These are phyloP conservation scores for Thelephora aurantiotincta DNA, from an alignment of 768 basidiomycete genomes.

Conservation along the genomic window DNA sequence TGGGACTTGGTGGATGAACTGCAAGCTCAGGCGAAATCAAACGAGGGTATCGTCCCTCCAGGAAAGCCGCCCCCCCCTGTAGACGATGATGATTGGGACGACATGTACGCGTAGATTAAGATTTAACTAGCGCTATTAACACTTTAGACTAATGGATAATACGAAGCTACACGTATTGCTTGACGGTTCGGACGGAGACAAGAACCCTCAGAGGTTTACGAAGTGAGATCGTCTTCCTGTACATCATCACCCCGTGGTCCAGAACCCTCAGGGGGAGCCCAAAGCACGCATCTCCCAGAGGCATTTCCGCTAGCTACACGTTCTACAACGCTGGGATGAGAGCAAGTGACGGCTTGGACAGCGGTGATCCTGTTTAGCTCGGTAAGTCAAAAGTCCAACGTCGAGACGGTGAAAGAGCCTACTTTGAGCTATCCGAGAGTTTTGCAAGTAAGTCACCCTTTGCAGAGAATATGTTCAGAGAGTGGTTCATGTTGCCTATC, in stretches of 20 bases:
- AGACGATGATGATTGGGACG: constrained; percentile 46
- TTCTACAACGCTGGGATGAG: constrained; percentile 63
- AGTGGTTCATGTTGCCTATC: constrained; percentile 73
- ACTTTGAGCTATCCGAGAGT: constrained; percentile 45
- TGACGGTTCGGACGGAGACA: no score
- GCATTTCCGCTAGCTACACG: constrained; percentile 67
- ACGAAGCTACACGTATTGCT: background rate
- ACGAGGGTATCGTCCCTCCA: background rate
- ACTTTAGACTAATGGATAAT: background rate
- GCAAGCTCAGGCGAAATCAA: constrained; percentile 19
- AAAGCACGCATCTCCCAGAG: constrained; percentile 67
- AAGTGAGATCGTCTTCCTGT: no score
- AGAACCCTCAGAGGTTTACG: no score
- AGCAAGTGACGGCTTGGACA: constrained; percentile 83
- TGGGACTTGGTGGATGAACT: constrained; percentile 56
- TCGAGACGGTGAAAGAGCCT: constrained; percentile 6
- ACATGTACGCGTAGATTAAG: constrained; percentile 38
- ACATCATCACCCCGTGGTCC: no score
- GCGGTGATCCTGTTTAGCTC: constrained; percentile 46
- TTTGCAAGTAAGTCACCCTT: constrained; percentile 63
- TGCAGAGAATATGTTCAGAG: constrained; percentile 58
- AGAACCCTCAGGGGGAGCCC: constrained; percentile 36
- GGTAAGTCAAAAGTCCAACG: background rate
- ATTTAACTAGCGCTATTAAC: background rate
- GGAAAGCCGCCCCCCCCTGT: constrained; percentile 4